Evolutionary conservation across 179 eudicot genomes (phyloP), one percentile per base, ranked within the genome.

Genomic region (Nepenthes alata): DNA sequence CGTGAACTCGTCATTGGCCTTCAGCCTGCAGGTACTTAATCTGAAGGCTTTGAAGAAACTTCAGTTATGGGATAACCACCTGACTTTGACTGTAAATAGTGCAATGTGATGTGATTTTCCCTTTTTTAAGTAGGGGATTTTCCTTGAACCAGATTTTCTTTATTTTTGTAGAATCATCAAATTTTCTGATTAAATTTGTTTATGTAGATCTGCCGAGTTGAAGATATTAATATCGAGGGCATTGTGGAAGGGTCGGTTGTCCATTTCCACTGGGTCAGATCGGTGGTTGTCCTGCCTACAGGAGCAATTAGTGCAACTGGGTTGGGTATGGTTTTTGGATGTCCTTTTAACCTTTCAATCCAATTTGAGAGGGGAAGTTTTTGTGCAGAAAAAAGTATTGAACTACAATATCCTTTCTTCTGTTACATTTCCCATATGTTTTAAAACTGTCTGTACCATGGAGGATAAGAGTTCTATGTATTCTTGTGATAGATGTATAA

Each of bases 181-280:
- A 4, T 41, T 35, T 15, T 10, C 39, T 61, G 12, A 66, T 47
- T 45, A 55, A 59, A 45, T 62, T 66, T 70, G 41, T 58, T 57
- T 15, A 37, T 62, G 74, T 84, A 91, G 95, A 74, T 91, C 53
- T 91, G 98, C 67, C 85, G 96, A 54, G 96, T 89, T 67, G 98
- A 91, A 83, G 96, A 84, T 70, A 57, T 91, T 47, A 72, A 57
- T 47, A 72, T 91, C 25, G 85, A 78, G 72, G 98, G 98, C 54
- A 47, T 61, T 11, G 58, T 89, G 14, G 83, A 83, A 83, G 96
- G 98, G 75, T 86, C 96, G 68, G 87, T 91, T 73, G 77, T 91
- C 66, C 98, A 91, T 79, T 84, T 91, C 54, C 95, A 91, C 70
- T 78, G 87, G 89, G 85, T 86, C 63, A 86, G 98, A 76, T 70